Percentiles rank a stretch among this genome's conserved stretches.
These are phyloP conservation scores for Parmelia sp. DNA, from an alignment of 495 filamentous ascomycete species.

Conservation along the genomic window DNA sequence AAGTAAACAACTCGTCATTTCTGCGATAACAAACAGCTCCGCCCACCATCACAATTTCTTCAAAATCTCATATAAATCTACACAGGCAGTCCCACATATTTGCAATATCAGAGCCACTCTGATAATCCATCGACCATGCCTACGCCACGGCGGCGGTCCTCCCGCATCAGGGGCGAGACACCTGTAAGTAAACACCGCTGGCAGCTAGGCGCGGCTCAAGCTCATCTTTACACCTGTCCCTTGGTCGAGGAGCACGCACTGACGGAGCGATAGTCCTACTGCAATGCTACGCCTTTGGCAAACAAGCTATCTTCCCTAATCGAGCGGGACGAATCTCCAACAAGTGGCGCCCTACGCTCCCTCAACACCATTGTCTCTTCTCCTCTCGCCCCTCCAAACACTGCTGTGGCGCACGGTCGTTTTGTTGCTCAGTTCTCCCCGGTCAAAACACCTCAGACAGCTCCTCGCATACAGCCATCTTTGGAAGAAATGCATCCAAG, in stretches of 20 bases:
- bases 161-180: conserved; percentile 18
- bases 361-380: conserved; percentile 39
- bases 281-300: conserved; percentile 1
- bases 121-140: conserved; percentile 3
- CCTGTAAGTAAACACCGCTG: conserved; percentile 6
- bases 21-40: neutral
- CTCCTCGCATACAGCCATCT: conserved; percentile 40
- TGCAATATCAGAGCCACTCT: fast-evolving
- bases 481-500: conserved; percentile 73
- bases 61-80: neutral
- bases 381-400: conserved; percentile 38
- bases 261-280: conserved; percentile 1
- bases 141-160: conserved; percentile 22
- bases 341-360: conserved; percentile 17
- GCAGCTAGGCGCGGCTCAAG: neutral
- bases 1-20: conserved; percentile 8
- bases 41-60: neutral
- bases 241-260: neutral
- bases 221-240: neutral
- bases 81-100: neutral
- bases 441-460: conserved; percentile 46
- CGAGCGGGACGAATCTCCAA: conserved; percentile 37
- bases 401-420: conserved; percentile 24
- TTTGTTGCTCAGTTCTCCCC: conserved; percentile 34
- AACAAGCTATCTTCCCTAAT: conserved; percentile 37